Conservation (phyloP, 2,329 filamentous ascomycete genomes). For the Ascochyta fabae region DNA sequence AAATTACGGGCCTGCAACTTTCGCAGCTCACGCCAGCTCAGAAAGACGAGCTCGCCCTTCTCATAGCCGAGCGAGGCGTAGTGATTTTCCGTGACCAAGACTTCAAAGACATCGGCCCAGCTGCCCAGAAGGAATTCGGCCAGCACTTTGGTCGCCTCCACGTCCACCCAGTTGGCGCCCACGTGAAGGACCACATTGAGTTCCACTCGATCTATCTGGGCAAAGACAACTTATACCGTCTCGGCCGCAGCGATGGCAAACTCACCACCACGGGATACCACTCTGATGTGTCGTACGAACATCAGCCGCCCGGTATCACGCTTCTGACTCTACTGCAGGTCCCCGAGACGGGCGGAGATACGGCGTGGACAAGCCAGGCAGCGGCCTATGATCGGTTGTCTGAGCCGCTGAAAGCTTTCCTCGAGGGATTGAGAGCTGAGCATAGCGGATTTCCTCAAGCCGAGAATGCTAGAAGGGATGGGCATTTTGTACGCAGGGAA, state of each 20-base stretch:
- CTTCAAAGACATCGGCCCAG: constrained; percentile 54
- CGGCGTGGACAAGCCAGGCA: constrained; percentile 55
- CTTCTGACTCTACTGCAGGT: constrained; percentile 58
- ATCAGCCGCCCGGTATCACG: constrained; percentile 56
- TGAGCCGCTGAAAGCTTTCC: constrained; percentile 23
- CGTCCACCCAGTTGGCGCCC: constrained; percentile 32
- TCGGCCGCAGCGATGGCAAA: constrained; percentile 27
- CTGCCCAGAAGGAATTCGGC: constrained; percentile 53
- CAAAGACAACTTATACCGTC: constrained; percentile 34
- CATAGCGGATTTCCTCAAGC: constrained; percentile 81
- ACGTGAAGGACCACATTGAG: constrained; percentile 37
- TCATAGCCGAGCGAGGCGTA: constrained; percentile 48
- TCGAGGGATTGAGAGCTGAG: constrained; percentile 73
- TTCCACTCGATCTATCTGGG: constrained; percentile 35
- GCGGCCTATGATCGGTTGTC: constrained; percentile 52
- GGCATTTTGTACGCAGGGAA: constrained; percentile 44
- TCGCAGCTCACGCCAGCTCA: constrained; percentile 51
- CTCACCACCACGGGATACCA: constrained; percentile 57
- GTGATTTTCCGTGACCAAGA: constrained; percentile 57
- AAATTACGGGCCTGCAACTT: constrained; percentile 50
- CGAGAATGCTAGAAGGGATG: constrained; percentile 59
- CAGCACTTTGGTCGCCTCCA: constrained; percentile 50
- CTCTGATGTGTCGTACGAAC: constrained; percentile 57
- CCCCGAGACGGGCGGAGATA: constrained; percentile 59
- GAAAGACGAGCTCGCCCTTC: constrained; percentile 56